Evolutionary conservation across 1,284 basidiomycete genomes (phyloP), one percentile per base, ranked within the genome.

Genomic region (Pterulicium gracile): DNA sequence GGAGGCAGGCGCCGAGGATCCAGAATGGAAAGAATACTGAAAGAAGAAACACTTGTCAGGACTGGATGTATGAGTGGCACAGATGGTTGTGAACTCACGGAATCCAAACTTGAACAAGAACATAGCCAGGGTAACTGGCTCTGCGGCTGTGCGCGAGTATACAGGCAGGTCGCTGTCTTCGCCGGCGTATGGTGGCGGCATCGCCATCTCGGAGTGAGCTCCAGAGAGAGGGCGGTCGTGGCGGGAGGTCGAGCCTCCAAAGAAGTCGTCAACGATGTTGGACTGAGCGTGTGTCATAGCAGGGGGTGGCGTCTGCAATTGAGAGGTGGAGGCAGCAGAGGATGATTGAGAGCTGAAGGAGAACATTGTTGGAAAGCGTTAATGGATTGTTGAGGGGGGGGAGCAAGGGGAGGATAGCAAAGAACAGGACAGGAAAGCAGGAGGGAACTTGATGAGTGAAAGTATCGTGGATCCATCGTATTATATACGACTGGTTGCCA

Each of bases 21-120:
- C 73, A 75, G 47, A 73, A 67, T 32, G 65, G 68, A 4, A 68
- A 68, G 54, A 74, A 73, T 34, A 74, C 72, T 75, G 41, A 2
- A 20, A 51, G 4, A 46, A 23, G 42, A 17, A 15, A 47, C 21
- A 18, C 32, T 40, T 4, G 52, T 52, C 17, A 50, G 42, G 23
- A 41, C 15, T 15, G 3, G 14, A 44, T 49, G 50, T 32, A 63
- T 58, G 14, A 34, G 59, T 59, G 14, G 57, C 21, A 19, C 27
- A 20, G 10, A n/a, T n/a, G n/a, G n/a, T n/a, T n/a, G 15, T 3
- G 20, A 46, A 3, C 47, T 50, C 19, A 68, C 66, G 47, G 51
- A 69, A 67, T 21, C 66, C 65, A 49, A 68, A 68, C 54, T 65
- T 64, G 59, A 69, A 69, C 14, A 69, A 58, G 52, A 60, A 66